Evolutionary conservation across 495 filamentous ascomycete genomes (phyloP).

Genomic region (Xylaria intraflava): DNA sequence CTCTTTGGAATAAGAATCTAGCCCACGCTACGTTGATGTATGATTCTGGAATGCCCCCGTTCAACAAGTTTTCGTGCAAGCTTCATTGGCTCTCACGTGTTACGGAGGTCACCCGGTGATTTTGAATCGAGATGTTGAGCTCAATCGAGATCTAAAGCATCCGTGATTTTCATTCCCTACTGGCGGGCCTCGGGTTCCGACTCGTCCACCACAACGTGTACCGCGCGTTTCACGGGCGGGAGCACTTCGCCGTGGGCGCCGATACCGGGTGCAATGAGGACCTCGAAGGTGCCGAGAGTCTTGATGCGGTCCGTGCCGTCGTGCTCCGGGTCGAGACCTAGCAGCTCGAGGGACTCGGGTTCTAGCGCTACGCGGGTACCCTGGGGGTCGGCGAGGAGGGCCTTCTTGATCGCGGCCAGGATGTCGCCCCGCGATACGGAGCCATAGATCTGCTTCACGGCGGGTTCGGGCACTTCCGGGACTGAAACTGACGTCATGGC

Average conservation of each 20-base stretch:
- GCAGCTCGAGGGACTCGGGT: slow-evolving; percentile 24
- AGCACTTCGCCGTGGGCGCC: slow-evolving; percentile 8
- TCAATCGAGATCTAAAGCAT: too few species aligned
- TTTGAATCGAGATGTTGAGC: too few species aligned
- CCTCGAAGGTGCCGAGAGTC: slow-evolving; percentile 32
- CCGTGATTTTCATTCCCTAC: neutral
- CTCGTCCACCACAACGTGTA: slow-evolving; percentile 29
- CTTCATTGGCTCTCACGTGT: too few species aligned
- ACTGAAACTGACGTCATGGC: slow-evolving; percentile 11
- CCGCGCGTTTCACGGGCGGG: slow-evolving; percentile 23
- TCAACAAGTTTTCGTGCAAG: too few species aligned
- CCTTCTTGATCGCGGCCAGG: slow-evolving; percentile 24
- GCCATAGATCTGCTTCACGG: slow-evolving; percentile 30
- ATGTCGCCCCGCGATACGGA: slow-evolving; percentile 36
- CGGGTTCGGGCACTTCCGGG: neutral
- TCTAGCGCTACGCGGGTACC: slow-evolving; percentile 29
- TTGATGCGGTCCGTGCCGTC: slow-evolving; percentile 33
- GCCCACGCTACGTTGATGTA: too few species aligned
- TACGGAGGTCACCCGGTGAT: too few species aligned
- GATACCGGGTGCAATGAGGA: slow-evolving; percentile 19
- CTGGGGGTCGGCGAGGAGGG: slow-evolving; percentile 23
- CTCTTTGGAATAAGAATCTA: too few species aligned
- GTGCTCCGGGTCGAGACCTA: slow-evolving; percentile 21
- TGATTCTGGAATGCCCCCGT: too few species aligned
- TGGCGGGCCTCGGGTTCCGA: neutral